Evolutionary conservation across 495 filamentous ascomycete species (phyloP), one percentile per base, ranked within the genome.

Genomic region (Hypoxylon lienhwacheense): DNA sequence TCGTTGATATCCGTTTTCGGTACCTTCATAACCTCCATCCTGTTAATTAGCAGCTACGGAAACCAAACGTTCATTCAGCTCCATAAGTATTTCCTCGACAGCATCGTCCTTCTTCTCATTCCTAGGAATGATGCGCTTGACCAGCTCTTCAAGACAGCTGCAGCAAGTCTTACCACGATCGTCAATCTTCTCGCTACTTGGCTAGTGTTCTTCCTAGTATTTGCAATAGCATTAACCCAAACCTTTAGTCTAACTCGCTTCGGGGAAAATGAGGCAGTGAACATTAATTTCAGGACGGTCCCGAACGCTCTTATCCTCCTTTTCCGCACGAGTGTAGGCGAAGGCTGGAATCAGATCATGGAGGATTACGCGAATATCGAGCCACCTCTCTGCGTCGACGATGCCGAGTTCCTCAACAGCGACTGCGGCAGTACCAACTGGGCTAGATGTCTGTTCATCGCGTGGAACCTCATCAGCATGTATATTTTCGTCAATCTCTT

Each of bases 401-500:
- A 76, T 11, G 43, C 66, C 3, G 76, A 77, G 12, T 95, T 92
- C 65, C 87, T 89, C 53, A 70, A 88, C n/a, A 88, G 88, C 62
- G 95, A 97, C 73, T 99, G 93, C 64, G 93, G 93, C 25, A 92
- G 93, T 68, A 79, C 80, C 17, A 79, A 82, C 33, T 97, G 93
- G 88, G 91, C 93, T 11, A 80, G 89, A 25, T 79, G 80, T 34
- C 76, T 99, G 24, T 97, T 99, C 75, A 89, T 97, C 50, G 80
- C 87, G 7, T 99, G 93, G 93, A 99, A 99, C 74, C 90, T 99
- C 62, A 80, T 97, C 67, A 97, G 92, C 86, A 97, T 99, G 93
- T 99, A 97, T 72, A 93, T 99, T 69, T 99, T 99, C 61, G 91
- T 97, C 61, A 96, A 88, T 66, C 77, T 99, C 71, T 99, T 99